phyloP scores from a whole-genome alignment of 768 basidiomycete genomes.

The Psilocybe cubensis region DNA sequence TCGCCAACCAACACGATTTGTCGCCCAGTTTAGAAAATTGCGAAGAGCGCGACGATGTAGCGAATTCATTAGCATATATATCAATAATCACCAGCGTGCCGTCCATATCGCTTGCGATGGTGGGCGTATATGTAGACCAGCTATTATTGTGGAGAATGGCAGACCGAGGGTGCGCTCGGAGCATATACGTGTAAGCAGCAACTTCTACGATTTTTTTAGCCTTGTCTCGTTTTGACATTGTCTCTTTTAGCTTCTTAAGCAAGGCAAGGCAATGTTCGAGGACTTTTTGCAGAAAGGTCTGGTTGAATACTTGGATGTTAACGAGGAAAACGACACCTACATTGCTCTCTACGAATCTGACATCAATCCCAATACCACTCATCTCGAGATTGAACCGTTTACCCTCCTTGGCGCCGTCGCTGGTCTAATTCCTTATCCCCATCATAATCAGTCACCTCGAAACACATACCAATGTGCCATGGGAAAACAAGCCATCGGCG shows the following conservation, averaged over 20 bases:
- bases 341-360: constrained; percentile 94
- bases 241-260: constrained; percentile 70
- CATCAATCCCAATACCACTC: constrained; percentile 83
- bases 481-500: constrained; percentile 99
- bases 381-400: constrained; percentile 98
- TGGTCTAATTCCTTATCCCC: constrained; percentile 97
- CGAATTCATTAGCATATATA: constrained; percentile 96
- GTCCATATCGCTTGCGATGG: constrained; percentile 98
- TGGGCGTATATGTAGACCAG: constrained; percentile 95
- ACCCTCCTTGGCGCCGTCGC: constrained; percentile 97
- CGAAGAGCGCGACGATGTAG: constrained; percentile 90
- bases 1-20: constrained; percentile 82
- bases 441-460: constrained; percentile 98
- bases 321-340: constrained; percentile 97
- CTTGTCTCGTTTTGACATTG: neutral
- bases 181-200: constrained; percentile 73
- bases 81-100: constrained; percentile 92
- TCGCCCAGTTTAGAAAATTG: constrained; percentile 88
- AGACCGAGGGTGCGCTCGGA: constrained; percentile 75
- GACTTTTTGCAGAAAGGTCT: constrained; percentile 92
- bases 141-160: constrained; percentile 93
- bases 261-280: constrained; percentile 81
- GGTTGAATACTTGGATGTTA: constrained; percentile 98
- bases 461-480: constrained; percentile 99
- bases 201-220: neutral